These are phyloP conservation scores for Fraxinus dipetala DNA, from an alignment of 305 asterid species.

Conservation along the genomic window DNA sequence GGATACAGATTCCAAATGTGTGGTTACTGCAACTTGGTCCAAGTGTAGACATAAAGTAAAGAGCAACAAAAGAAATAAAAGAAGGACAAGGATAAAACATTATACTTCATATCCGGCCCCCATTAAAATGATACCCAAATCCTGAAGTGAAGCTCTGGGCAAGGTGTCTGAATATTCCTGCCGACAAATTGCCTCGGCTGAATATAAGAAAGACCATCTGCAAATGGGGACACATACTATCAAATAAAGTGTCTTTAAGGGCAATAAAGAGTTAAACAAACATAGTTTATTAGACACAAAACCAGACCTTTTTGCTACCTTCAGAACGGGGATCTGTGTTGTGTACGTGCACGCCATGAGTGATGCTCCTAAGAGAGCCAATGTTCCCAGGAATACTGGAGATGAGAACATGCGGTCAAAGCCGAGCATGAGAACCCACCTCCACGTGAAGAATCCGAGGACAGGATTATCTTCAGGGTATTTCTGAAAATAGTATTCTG, in stretches of 20 bases:
- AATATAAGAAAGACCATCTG: constrained; percentile 75
- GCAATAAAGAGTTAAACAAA: constrained; percentile 3
- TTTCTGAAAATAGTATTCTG: constrained; percentile 61
- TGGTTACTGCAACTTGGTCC: not conserved
- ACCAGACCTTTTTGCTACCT: constrained; percentile 79
- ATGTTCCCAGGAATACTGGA: constrained; percentile 65
- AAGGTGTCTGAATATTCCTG: constrained; percentile 64
- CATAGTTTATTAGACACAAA: constrained; percentile 8
- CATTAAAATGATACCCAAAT: constrained; percentile 67
- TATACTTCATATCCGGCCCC: constrained; percentile 84
- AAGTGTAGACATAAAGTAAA: not conserved
- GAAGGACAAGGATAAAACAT: constrained; percentile 12
- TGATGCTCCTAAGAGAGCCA: constrained; percentile 69
- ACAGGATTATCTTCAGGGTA: constrained; percentile 65
- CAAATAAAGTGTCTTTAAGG: constrained; percentile 7
- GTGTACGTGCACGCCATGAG: constrained; percentile 86
- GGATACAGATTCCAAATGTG: not conserved
- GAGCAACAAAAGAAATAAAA: not conserved
- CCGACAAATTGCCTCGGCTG: constrained; percentile 51
- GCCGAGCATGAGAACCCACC: constrained; percentile 76
- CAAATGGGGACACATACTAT: constrained; percentile 19
- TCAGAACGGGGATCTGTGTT: constrained; percentile 72
- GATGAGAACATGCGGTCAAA: constrained; percentile 85
- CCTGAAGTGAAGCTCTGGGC: constrained; percentile 67
- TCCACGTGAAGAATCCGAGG: constrained; percentile 68